Evolutionary conservation across 805 yeast species (phyloP), one percentile per base, ranked within the genome.

Genomic region (Sporopachydermia lactativora): DNA sequence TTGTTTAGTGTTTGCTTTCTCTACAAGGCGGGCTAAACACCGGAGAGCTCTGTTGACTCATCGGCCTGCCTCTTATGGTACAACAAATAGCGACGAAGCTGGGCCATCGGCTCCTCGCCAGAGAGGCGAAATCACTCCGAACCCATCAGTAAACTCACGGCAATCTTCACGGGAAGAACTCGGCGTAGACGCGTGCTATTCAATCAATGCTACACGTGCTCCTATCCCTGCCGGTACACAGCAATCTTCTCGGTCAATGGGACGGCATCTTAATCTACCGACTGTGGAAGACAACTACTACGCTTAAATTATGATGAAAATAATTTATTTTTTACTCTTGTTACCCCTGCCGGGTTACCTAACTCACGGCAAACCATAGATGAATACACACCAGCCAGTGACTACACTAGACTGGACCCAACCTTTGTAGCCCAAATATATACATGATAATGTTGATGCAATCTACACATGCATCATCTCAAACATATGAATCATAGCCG

Each of bases 401-500:
- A n/a, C n/a, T n/a, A n/a, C n/a, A n/a, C n/a, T n/a, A n/a, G n/a
- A n/a, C n/a, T n/a, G n/a, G n/a, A n/a, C n/a, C n/a, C n/a, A n/a
- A n/a, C n/a, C n/a, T n/a, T n/a, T n/a, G n/a, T n/a, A n/a, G n/a
- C n/a, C n/a, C n/a, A n/a, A n/a, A n/a, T n/a, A n/a, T n/a, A n/a
- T n/a, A n/a, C n/a, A n/a, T n/a, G n/a, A n/a, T n/a, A n/a, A n/a
- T n/a, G n/a, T n/a, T n/a, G n/a, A n/a, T n/a, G n/a, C n/a, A 24
- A 24, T 8, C n/a, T 24, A 24, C n/a, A 24, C 31, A 38, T 15
- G 37, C 13, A 18, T 42, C 41, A 62, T 64, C 39, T 64, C 65
- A 47, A 77, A 77, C 81, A 88, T 78, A 43, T 73, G 77, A 45
- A 84, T 62, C 34, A 85, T 64, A 11, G 94, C 89, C 42, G 66